A percentile compares a stretch with the other conserved stretches of the same genome.
These are phyloP conservation scores for Pogostemon cablin DNA, from an alignment of 257 asterid genomes.

Conservation along the genomic window DNA sequence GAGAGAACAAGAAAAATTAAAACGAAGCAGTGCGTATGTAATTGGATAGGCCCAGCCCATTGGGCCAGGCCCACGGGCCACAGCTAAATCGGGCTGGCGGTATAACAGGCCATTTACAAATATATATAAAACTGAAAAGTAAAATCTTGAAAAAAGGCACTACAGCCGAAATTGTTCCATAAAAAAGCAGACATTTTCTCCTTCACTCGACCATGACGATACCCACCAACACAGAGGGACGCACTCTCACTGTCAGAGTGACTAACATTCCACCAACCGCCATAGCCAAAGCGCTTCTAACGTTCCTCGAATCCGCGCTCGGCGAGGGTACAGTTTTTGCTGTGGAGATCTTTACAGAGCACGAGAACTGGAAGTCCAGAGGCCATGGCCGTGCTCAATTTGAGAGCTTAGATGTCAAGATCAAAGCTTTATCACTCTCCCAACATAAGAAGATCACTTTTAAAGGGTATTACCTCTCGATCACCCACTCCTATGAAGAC, in stretches of 20 bases:
- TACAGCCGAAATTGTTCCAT: not conserved
- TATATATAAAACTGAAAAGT: too few relatives aligned
- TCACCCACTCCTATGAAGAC: constrained; percentile 56
- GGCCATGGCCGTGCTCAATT: constrained; percentile 88
- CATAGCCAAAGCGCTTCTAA: constrained; percentile 54
- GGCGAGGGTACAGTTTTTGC: constrained; percentile 70
- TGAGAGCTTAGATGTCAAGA: constrained; percentile 52
- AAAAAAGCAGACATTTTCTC: not conserved
- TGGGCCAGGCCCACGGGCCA: too few relatives aligned
- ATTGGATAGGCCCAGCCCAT: too few relatives aligned
- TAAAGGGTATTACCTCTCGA: constrained; percentile 52
- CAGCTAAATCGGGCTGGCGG: too few relatives aligned
- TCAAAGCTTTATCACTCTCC: constrained; percentile 53
- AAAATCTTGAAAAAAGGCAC: too few relatives aligned
- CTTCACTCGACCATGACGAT: constrained; percentile 24
- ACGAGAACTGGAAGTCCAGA: constrained; percentile 80
- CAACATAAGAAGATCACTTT: constrained; percentile 48
- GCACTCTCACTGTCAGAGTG: constrained; percentile 61
- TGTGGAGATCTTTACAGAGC: constrained; percentile 74
- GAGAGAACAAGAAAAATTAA: too few relatives aligned
- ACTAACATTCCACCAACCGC: constrained; percentile 59
- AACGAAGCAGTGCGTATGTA: too few relatives aligned
- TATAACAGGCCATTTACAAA: too few relatives aligned
- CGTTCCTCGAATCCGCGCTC: constrained; percentile 55
- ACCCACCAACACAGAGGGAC: constrained; percentile 36